Percentiles rank a stretch among this genome's conserved stretches.
Conservation (phyloP, 495 filamentous ascomycete species). For the Choiromyces venosus region DNA sequence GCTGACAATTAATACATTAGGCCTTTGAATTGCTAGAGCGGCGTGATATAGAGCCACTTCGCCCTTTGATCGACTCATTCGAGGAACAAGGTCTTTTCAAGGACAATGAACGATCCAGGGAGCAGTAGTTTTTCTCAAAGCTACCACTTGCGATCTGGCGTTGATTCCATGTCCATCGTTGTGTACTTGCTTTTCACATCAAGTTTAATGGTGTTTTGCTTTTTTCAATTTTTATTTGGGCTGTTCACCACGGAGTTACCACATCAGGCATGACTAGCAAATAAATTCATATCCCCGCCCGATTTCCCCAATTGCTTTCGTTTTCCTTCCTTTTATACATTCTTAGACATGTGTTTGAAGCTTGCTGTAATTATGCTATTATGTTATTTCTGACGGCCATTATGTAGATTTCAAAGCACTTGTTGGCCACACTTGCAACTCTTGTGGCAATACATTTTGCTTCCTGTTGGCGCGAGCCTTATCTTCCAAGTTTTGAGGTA, state of each 20-base stretch:
- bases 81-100: slow-evolving; percentile 42
- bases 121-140: slow-evolving; percentile 15
- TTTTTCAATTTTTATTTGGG: not conserved
- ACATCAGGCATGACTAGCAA: not conserved
- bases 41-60: slow-evolving; percentile 71
- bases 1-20: slow-evolving; percentile 44
- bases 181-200: not conserved
- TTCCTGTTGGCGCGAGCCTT: slow-evolving; percentile 5
- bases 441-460: not conserved
- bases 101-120: slow-evolving; percentile 35
- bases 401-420: not conserved
- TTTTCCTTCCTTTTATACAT: not conserved
- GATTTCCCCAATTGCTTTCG: not conserved
- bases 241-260: not conserved
- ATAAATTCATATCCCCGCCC: not conserved
- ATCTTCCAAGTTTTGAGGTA: not conserved
- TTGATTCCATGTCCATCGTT: not conserved
- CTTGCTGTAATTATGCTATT: not conserved
- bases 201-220: not conserved
- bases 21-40: slow-evolving; percentile 62
- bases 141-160: not conserved
- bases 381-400: not conserved
- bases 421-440: not conserved
- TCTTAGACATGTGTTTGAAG: not conserved
- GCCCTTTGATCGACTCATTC: slow-evolving; percentile 63